A percentile compares a stretch with the other conserved stretches of the same genome.
These are phyloP conservation scores for Syzygium jambos DNA, from an alignment of 345 rosid genomes.

Conservation along the genomic window DNA sequence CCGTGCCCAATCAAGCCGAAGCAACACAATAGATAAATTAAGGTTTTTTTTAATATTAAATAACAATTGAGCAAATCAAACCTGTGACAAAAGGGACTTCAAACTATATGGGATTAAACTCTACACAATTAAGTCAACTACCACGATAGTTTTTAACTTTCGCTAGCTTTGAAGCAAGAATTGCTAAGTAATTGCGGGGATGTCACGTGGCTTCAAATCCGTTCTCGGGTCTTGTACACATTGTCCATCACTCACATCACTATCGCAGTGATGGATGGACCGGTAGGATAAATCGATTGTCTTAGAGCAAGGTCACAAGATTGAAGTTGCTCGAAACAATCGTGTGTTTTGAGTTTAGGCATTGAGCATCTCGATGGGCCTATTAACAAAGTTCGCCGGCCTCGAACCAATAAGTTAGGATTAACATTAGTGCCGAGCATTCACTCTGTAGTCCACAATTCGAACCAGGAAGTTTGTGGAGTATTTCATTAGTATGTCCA, in stretches of 20 bases:
- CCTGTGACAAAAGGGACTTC: neutral
- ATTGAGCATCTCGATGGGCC: too few species aligned
- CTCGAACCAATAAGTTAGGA: neutral
- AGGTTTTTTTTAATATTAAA: neutral
- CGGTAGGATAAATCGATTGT: fast-evolving
- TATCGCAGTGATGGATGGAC: fast-evolving
- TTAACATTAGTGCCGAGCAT: fast-evolving
- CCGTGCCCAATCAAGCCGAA: neutral
- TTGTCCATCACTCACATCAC: neutral
- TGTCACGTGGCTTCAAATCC: neutral
- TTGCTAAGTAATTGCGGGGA: fast-evolving
- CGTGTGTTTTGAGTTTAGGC: too few species aligned
- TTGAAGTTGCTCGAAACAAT: fast-evolving
- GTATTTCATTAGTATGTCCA: neutral
- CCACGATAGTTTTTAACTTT: neutral
- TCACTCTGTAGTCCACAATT: neutral
- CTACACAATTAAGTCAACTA: neutral
- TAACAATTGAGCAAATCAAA: neutral
- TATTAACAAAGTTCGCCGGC: too few species aligned
- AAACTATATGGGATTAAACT: neutral
- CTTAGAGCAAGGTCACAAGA: neutral
- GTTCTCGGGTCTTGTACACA: fast-evolving
- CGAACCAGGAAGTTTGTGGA: fast-evolving
- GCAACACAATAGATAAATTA: neutral
- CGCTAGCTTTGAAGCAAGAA: neutral